Evolutionary conservation across 2,329 filamentous ascomycete species (phyloP).

Genomic region (Fragosphaeria purpurea): DNA sequence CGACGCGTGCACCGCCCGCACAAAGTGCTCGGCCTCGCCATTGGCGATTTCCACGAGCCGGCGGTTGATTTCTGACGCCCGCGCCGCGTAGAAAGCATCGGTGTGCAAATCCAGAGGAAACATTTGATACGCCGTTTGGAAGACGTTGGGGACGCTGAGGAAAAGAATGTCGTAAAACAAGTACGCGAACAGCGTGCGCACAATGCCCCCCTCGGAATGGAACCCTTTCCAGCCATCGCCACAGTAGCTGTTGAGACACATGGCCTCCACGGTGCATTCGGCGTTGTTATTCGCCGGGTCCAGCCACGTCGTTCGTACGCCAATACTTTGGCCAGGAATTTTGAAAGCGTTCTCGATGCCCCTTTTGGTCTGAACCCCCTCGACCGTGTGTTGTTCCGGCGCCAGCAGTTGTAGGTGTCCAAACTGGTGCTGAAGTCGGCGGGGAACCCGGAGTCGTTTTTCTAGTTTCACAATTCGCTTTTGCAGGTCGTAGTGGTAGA

Average conservation of each 20-base stretch:
- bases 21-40: slow-evolving; percentile 57
- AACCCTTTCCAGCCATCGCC: slow-evolving; percentile 85
- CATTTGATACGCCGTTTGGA: slow-evolving; percentile 90
- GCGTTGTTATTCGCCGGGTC: slow-evolving; percentile 44
- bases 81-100: slow-evolving; percentile 78
- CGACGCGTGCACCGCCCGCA: slow-evolving; percentile 56
- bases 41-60: slow-evolving; percentile 81
- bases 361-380: slow-evolving; percentile 68
- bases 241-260: slow-evolving; percentile 85
- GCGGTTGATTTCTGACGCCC: slow-evolving; percentile 83
- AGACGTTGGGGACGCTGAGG: slow-evolving; percentile 88
- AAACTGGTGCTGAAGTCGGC: slow-evolving; percentile 86
- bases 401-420: slow-evolving; percentile 70
- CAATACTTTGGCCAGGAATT: slow-evolving; percentile 14
- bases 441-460: slow-evolving; percentile 69
- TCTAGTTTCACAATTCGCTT: slow-evolving; percentile 91
- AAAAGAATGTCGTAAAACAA: slow-evolving; percentile 93
- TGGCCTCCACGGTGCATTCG: slow-evolving; percentile 79
- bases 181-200: slow-evolving; percentile 83
- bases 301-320: slow-evolving; percentile 62
- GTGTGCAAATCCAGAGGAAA: slow-evolving; percentile 89
- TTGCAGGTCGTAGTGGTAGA: slow-evolving; percentile 89
- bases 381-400: slow-evolving; percentile 62
- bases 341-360: slow-evolving; percentile 24
- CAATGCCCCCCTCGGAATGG: slow-evolving; percentile 82